A percentile compares a stretch with the other conserved stretches of the same genome.
phyloP scores from a whole-genome alignment of 2,329 filamentous ascomycete species.

The Talaromyces marneffei region DNA sequence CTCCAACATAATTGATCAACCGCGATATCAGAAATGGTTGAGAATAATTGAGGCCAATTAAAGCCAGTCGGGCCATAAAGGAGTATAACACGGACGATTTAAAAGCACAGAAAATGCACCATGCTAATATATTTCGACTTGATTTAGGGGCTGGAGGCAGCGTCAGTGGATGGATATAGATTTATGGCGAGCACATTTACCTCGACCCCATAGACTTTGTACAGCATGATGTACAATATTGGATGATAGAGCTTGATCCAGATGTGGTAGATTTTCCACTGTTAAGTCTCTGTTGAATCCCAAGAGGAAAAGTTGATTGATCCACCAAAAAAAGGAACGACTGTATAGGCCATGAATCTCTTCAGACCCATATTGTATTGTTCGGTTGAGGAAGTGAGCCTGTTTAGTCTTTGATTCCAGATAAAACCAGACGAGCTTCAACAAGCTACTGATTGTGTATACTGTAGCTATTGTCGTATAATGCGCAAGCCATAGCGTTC shows the following conservation, averaged over 20 bases:
- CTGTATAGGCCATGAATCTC: conserved; percentile 2
- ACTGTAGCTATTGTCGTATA: conserved; percentile 3
- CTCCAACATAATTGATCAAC: conserved; percentile 29
- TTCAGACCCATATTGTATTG: conserved; percentile 7
- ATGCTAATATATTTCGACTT: conserved; percentile 3
- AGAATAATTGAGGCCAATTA: conserved; percentile 32
- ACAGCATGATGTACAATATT: not conserved
- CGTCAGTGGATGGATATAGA: not conserved
- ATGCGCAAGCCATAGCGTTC: conserved; percentile 2
- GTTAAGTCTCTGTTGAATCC: not conserved
- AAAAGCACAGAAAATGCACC: not conserved
- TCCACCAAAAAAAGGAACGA: conserved; percentile 11
- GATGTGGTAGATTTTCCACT: not conserved
- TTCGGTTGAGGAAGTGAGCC: conserved; percentile 1
- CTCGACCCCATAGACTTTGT: not conserved
- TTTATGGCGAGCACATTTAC: not conserved
- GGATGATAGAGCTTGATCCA: conserved; percentile 5
- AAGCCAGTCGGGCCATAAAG: conserved; percentile 26
- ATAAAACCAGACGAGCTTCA: conserved; percentile 10
- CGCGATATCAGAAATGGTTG: conserved; percentile 35
- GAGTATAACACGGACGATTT: conserved; percentile 27
- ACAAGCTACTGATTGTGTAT: not conserved
- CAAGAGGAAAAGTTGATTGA: not conserved
- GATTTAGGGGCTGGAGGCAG: not conserved
- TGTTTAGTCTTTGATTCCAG: conserved; percentile 5